phyloP scores from a whole-genome alignment of 2,329 filamentous ascomycete genomes.

The Diaporthe capsici region DNA sequence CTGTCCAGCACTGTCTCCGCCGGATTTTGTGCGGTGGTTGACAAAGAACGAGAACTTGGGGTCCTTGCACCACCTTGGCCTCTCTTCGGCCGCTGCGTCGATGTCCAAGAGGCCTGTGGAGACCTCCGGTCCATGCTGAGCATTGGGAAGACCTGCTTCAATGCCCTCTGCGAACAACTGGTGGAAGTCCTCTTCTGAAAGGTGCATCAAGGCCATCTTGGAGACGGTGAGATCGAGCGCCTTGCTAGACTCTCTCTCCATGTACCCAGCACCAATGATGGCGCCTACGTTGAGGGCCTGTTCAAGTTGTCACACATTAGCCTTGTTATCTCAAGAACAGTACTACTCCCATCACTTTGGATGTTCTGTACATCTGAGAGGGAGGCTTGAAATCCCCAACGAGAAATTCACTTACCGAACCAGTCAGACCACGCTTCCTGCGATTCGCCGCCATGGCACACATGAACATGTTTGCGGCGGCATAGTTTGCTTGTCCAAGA shows the following conservation, averaged over 20 bases:
- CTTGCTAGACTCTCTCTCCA: not conserved
- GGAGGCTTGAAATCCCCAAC: not conserved
- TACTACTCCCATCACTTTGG: not conserved
- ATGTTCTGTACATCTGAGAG: not conserved
- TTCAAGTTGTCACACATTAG: not conserved
- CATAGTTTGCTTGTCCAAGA: constrained; percentile 59
- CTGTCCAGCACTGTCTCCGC: not conserved
- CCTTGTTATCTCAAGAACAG: not conserved
- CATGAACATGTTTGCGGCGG: constrained; percentile 54
- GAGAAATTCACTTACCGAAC: not conserved
- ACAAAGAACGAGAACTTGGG: not conserved
- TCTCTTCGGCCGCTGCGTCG: not conserved
- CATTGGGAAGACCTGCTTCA: not conserved
- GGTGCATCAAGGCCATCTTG: not conserved
- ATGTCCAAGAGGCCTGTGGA: not conserved
- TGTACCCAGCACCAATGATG: constrained; percentile 39
- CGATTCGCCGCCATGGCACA: constrained; percentile 38
- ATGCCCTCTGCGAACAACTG: not conserved
- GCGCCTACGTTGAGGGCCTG: constrained; percentile 36
- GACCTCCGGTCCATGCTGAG: not conserved
- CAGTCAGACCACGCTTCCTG: constrained; percentile 37
- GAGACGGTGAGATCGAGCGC: not conserved
- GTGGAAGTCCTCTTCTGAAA: constrained; percentile 11
- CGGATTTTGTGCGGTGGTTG: not conserved
- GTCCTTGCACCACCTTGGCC: not conserved